These are phyloP conservation scores for Puccinia novopanici DNA, from an alignment of 1,284 basidiomycete species.

Conservation along the genomic window DNA sequence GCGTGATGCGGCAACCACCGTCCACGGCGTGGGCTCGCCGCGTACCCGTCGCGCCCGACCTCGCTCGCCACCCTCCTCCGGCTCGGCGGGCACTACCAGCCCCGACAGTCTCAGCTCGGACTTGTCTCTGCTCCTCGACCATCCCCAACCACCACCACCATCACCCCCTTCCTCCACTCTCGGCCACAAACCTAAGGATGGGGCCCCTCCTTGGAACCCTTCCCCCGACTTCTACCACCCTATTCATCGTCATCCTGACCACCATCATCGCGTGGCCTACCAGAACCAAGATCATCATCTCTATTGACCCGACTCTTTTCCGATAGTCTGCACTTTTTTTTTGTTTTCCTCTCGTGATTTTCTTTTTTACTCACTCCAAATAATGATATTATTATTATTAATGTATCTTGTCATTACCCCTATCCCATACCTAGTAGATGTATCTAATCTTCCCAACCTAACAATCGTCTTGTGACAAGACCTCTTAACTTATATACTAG, in stretches of 20 bases:
- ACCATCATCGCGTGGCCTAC: not conserved
- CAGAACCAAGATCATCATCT: constrained; percentile 11
- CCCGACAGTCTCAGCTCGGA: not conserved
- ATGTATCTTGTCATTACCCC: too few relatives aligned
- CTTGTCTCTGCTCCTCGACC: not conserved
- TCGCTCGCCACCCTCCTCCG: not conserved
- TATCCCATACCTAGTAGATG: too few relatives aligned
- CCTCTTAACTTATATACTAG: too few relatives aligned
- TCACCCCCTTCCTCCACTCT: not conserved
- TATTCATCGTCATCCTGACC: not conserved
- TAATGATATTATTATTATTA: too few relatives aligned
- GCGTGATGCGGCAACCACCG: not conserved
- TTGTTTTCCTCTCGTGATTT: not conserved
- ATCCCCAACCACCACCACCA: not conserved
- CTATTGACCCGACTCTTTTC: not conserved
- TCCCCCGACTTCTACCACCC: not conserved
- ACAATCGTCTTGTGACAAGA: too few relatives aligned
- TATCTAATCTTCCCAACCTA: too few relatives aligned
- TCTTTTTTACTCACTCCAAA: not conserved
- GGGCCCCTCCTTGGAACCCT: not conserved
- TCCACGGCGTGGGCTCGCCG: not conserved
- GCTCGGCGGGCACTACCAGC: not conserved
- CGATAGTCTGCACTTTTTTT: not conserved
- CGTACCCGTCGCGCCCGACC: not conserved
- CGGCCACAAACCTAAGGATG: not conserved